Percentiles rank a stretch among this genome's conserved stretches.
These are phyloP conservation scores for Pseudonitzschia multistriata DNA, from an alignment of 108 stramenopile species.

Conservation along the genomic window DNA sequence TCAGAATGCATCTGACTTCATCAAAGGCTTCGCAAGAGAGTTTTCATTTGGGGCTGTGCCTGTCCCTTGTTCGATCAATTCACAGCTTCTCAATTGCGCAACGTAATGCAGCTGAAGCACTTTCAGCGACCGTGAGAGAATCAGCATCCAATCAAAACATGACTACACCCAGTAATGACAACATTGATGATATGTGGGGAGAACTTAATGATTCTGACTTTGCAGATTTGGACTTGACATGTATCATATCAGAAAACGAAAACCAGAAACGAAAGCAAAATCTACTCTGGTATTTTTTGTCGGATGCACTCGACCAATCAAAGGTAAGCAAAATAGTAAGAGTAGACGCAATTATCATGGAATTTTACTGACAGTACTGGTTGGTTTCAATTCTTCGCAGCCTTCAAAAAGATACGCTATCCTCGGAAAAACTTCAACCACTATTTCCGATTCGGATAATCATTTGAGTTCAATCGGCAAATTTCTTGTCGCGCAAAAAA, in stretches of 20 bases:
- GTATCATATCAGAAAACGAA: not conserved
- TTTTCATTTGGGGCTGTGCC: constrained; percentile 4
- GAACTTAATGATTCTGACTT: constrained; percentile 22
- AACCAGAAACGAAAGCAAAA: not conserved
- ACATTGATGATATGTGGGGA: constrained; percentile 15
- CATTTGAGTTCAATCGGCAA: constrained; percentile 24
- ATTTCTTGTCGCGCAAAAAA: constrained; percentile 14
- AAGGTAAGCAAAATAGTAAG: constrained; percentile 19
- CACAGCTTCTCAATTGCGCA: not conserved
- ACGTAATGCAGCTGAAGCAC: not conserved
- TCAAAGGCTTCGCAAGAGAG: not conserved
- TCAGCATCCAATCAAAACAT: not conserved
- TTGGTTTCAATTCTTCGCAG: constrained; percentile 10
- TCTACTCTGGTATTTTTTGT: constrained; percentile 14
- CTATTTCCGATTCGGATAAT: not conserved
- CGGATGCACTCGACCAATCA: constrained; percentile 11
- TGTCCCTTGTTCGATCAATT: constrained; percentile 15
- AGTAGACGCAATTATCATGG: not conserved
- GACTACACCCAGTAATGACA: not conserved
- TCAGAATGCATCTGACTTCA: constrained; percentile 10
- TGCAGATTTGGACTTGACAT: constrained; percentile 7
- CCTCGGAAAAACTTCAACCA: constrained; percentile 1
- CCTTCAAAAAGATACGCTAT: constrained; percentile 25
- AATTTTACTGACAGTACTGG: not conserved
- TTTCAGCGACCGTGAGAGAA: not conserved